Evolutionary conservation across 2,329 filamentous ascomycete genomes (phyloP), one percentile per base, ranked within the genome.

Genomic region (Trichoderma brevicompactum): DNA sequence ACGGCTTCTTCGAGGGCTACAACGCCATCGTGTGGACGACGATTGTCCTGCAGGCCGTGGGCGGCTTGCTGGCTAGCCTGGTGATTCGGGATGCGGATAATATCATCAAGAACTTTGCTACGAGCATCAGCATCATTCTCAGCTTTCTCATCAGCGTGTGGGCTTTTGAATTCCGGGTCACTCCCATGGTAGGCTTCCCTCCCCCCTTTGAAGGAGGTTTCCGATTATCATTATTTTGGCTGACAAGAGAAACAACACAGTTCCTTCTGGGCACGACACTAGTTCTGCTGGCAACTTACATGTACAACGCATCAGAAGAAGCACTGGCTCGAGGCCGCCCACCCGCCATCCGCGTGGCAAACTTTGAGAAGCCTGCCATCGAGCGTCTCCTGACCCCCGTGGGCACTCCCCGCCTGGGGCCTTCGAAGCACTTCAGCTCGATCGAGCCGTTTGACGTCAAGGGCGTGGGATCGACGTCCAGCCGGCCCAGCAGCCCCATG

Each of bases 1-100:
- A 92, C 68, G 95, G 95, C 12, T 96, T 98, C 78, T 98, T 99
- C 71, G 90, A 91, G 65, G 95, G 95, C 2, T 99, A 98, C 79
- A 97, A 96, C 75, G 90, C 87, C 83, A 84, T 94, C 19, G 94
- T 98, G 3, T 97, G 94, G 93, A 83, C 87, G 5, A 91, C 93
- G 5, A 91, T 98, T 70, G 74, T 88, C 6, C 85, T 95, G 66
- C 95, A 99, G 76, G 91, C 94, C 0, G 79, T 89, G 41, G 94
- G 94, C 38, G 95, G 94, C 28, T 85, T 98, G 34, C 80, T 96
- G n/a, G 89, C 76, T n/a, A 79, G 78, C 43, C 69, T 80, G 7
- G 77, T 79, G 63, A 79, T 80, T 58, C 73, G 78, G 41, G 77
- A 80, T 66, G 71, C 77, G 7, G 79, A 80, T 68, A 96, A 95